phyloP scores from a whole-genome alignment of 225 moss, liverwort and hornwort genomes.

The Anthoceros angustus region DNA sequence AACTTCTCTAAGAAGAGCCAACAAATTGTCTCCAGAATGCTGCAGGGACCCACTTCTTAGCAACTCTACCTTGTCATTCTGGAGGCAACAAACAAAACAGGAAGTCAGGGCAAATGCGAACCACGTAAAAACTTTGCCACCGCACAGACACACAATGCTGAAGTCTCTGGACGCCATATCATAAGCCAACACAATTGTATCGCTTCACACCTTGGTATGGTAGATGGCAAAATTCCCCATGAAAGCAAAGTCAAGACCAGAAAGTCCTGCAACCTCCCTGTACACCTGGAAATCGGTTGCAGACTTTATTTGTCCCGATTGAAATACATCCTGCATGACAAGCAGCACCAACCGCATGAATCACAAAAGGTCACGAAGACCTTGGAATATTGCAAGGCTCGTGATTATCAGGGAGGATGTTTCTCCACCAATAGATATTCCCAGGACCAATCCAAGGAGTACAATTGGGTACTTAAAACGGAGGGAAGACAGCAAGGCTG shows the following conservation, averaged over 20 bases:
- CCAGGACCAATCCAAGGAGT: no score
- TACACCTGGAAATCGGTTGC: conserved; percentile 86
- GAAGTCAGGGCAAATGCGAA: background rate
- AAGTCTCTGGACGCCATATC: background rate
- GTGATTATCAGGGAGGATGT: background rate
- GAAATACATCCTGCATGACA: conserved; percentile 44
- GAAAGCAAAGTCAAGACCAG: conserved; percentile 76
- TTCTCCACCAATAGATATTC: no score
- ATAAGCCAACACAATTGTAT: background rate
- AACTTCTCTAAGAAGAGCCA: conserved; percentile 47
- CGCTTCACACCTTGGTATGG: conserved; percentile 45
- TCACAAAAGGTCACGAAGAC: background rate
- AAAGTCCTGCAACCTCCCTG: conserved; percentile 57
- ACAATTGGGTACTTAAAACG: background rate
- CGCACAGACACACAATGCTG: background rate
- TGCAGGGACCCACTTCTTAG: conserved; percentile 70
- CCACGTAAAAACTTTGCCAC: background rate
- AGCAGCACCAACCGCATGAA: background rate
- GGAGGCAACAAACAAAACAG: background rate
- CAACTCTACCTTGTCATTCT: conserved; percentile 60
- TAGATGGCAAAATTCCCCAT: conserved; percentile 73
- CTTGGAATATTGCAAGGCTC: background rate
- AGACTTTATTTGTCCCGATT: conserved; percentile 71
- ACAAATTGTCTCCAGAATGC: conserved; percentile 74
- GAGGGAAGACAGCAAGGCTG: background rate